Evolutionary conservation across 495 filamentous ascomycete species (phyloP), one percentile per base, ranked within the genome.

Genomic region (Apodospora peruviana): DNA sequence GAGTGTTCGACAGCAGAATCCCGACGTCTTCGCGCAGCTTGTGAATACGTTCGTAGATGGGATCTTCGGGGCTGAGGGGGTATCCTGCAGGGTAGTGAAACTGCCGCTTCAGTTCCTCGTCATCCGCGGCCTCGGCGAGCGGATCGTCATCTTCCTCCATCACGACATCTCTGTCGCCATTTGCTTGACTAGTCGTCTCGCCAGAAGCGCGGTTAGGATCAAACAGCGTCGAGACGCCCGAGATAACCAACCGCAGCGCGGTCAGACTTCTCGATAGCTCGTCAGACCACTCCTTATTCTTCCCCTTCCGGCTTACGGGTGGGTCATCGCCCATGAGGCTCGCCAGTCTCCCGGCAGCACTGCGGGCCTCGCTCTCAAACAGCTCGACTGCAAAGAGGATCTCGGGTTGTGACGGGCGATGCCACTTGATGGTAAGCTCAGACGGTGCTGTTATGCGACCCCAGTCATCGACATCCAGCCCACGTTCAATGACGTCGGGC

Each of bases 251-350:
- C 48, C 91, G 77, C 16, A 97, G 70, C 40, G 95, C 85, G 2
- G 89, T 85, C 40, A 99, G 67, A 63, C 94, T 94, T 48, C 93
- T 73, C 3, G 90, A 88, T 24, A 96, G 84, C 66, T 97, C 94
- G 67, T 99, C 93, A 0, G 91, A 96, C 93, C 93, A 99, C 56
- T 94, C 91, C 66, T 97, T 97, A 44, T 91, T 93, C 60, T 87
- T 94, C 37, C 93, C 93, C 56, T 94, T 90, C 37, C 91, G 79
- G 65, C 91, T 96, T 23, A 96, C 82, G n/a, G 77, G 84, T 4
- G 91, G 88, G 24, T 82, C 80, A 29, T 88, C 85, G 51, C 85
- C 80, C 46, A 88, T 94, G 27, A 99, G 75, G 25, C 83, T 78
- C 36, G 75, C 76, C 1, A 99, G 70, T 27, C 84, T 79, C 45